These are phyloP conservation scores for Blastobotrys buckinghamii DNA, from an alignment of 1,139 yeast species.

Conservation along the genomic window DNA sequence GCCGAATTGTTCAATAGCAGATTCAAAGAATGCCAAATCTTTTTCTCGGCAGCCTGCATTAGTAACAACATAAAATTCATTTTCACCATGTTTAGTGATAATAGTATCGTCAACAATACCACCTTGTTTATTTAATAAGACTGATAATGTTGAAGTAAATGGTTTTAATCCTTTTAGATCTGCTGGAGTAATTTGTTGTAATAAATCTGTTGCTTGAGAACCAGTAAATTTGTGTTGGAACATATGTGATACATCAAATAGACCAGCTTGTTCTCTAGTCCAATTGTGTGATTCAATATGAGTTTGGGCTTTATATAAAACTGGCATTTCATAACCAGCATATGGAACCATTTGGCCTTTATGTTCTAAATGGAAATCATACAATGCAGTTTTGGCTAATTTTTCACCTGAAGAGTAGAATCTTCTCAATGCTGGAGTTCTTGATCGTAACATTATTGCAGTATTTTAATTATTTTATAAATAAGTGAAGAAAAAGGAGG, in stretches of 20 bases:
- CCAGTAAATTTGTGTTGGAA: constrained; percentile 80
- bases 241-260: constrained; percentile 97
- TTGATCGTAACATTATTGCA: not conserved
- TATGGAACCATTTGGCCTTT: constrained; percentile 93
- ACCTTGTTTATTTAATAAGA: constrained; percentile 64
- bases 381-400: constrained; percentile 65
- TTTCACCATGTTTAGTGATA: constrained; percentile 76
- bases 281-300: constrained; percentile 93
- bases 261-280: constrained; percentile 83
- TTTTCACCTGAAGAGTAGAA: constrained; percentile 18
- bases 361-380: constrained; percentile 67
- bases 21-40: constrained; percentile 59
- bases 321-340: constrained; percentile 95
- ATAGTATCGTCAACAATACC: constrained; percentile 88
- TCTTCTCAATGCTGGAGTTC: constrained; percentile 10
- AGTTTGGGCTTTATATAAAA: constrained; percentile 70
- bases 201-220: constrained; percentile 55
- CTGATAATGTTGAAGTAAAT: constrained; percentile 68
- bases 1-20: constrained; percentile 42
- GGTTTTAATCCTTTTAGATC: constrained; percentile 55
- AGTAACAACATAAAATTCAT: constrained; percentile 83
- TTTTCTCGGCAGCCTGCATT: constrained; percentile 92
- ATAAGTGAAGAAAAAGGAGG: not conserved
- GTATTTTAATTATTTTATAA: constrained; percentile 3
- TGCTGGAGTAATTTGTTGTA: constrained; percentile 80